Evolutionary conservation across 768 basidiomycete genomes (phyloP).

Genomic region (Clitopilus passeckerianus): DNA sequence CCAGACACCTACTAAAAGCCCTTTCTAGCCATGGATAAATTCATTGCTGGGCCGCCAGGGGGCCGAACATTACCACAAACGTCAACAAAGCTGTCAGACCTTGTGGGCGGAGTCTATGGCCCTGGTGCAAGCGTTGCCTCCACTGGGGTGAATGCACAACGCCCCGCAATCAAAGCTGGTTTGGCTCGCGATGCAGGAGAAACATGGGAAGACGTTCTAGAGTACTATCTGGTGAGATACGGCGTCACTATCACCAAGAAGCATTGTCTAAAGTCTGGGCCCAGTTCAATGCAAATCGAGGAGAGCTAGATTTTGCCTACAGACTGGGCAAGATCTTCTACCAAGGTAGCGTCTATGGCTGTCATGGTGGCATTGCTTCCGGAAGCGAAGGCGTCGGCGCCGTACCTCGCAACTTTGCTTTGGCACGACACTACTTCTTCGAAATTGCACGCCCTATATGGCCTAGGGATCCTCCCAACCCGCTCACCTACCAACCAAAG

Average conservation of each 20-base stretch:
- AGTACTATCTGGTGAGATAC: conserved; percentile 76
- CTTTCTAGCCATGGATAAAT: conserved; percentile 68
- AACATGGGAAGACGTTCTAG: conserved; percentile 89
- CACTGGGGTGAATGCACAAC: conserved; percentile 66
- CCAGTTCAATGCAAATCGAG: conserved; percentile 93
- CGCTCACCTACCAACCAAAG: conserved; percentile 35
- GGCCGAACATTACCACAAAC: conserved; percentile 83
- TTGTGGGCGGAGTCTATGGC: conserved; percentile 91
- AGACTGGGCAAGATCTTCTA: conserved; percentile 95
- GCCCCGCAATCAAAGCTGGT: conserved; percentile 81
- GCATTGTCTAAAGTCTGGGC: conserved; percentile 6
- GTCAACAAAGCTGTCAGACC: conserved; percentile 79
- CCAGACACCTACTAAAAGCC: background rate
- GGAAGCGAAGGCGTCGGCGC: conserved; percentile 91
- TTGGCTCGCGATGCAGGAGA: conserved; percentile 83
- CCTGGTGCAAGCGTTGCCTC: conserved; percentile 93
- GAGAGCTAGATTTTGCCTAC: conserved; percentile 85
- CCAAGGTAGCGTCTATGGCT: conserved; percentile 86
- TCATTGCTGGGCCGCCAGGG: conserved; percentile 84
- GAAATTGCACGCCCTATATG: conserved; percentile 81
- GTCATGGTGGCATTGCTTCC: conserved; percentile 74
- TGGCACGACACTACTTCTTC: conserved; percentile 81
- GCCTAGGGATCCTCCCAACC: conserved; percentile 72
- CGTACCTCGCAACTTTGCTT: conserved; percentile 72
- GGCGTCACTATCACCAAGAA: background rate